A percentile compares a stretch with the other conserved stretches of the same genome.
phyloP scores from a whole-genome alignment of 495 filamentous ascomycete genomes.

The Astrothelium subdiscretum region DNA sequence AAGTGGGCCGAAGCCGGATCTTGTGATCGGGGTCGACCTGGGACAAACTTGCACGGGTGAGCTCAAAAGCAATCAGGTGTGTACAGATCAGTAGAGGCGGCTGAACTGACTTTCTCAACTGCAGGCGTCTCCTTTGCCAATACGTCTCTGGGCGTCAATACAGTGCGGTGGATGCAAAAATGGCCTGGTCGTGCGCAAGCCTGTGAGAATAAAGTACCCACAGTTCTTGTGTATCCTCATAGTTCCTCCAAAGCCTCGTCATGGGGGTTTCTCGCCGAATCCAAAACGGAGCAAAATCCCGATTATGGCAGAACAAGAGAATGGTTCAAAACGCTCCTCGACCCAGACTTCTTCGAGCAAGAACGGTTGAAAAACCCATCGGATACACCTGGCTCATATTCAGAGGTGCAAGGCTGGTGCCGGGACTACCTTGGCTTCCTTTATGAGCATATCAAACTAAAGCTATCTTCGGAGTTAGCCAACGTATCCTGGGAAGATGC shows the following conservation, averaged over 20 bases:
- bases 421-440: slow-evolving; percentile 43
- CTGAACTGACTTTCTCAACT: slow-evolving; percentile 11
- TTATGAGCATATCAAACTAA: slow-evolving; percentile 41
- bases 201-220: slow-evolving; percentile 50
- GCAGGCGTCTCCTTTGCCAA: slow-evolving; percentile 44
- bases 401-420: slow-evolving; percentile 43
- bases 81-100: no score
- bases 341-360: slow-evolving; percentile 31
- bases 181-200: slow-evolving; percentile 47
- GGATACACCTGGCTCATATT: slow-evolving; percentile 16
- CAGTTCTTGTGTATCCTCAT: slow-evolving; percentile 40
- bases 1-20: slow-evolving; percentile 32
- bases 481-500: slow-evolving; percentile 33
- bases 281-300: slow-evolving; percentile 31
- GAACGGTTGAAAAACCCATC: slow-evolving; percentile 23
- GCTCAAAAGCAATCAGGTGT: slow-evolving; percentile 10
- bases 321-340: slow-evolving; percentile 54
- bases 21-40: slow-evolving; percentile 49
- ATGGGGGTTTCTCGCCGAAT: slow-evolving; percentile 46
- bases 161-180: slow-evolving; percentile 44
- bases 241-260: slow-evolving; percentile 30
- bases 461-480: slow-evolving; percentile 32
- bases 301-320: slow-evolving; percentile 32
- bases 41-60: slow-evolving; percentile 52
- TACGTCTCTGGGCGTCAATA: slow-evolving; percentile 31